Percentiles rank a stretch among this genome's conserved stretches.
Conservation (phyloP, 1,284 basidiomycete species). For the Trichosporon asahii region DNA sequence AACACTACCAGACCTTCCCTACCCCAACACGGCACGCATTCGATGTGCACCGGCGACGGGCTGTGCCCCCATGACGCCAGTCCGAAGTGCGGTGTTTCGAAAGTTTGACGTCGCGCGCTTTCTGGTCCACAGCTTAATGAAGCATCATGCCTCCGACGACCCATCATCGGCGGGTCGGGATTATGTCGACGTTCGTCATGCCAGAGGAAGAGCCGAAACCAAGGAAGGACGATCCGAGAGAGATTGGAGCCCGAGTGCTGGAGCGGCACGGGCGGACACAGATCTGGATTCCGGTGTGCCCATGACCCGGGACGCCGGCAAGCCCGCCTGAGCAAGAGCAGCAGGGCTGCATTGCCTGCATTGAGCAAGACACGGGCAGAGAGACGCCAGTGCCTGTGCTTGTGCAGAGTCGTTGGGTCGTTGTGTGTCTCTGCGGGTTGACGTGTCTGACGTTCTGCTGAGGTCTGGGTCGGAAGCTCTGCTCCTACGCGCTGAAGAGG, state of each 20-base stretch:
- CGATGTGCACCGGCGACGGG: neutral
- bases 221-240: neutral
- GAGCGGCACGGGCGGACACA: neutral
- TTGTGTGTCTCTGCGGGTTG: neutral
- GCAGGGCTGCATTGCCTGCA: too few species aligned
- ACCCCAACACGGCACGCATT: neutral
- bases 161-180: neutral
- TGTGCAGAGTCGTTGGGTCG: neutral
- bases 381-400: neutral
- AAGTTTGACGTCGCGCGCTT: neutral
- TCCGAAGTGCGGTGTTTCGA: neutral
- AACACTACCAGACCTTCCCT: neutral
- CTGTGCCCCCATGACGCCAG: neutral
- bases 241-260: neutral
- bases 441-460: neutral
- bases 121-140: neutral
- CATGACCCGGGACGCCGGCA: neutral
- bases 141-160: neutral
- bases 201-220: neutral
- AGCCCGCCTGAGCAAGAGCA: neutral
- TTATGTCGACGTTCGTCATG: neutral
- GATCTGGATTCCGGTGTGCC: neutral
- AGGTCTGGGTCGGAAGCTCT: neutral
- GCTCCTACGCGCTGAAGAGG: neutral
- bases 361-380: neutral